Evolutionary conservation across 352 stramenopile genomes (phyloP).

Genomic region (Pythium apleroticum): DNA sequence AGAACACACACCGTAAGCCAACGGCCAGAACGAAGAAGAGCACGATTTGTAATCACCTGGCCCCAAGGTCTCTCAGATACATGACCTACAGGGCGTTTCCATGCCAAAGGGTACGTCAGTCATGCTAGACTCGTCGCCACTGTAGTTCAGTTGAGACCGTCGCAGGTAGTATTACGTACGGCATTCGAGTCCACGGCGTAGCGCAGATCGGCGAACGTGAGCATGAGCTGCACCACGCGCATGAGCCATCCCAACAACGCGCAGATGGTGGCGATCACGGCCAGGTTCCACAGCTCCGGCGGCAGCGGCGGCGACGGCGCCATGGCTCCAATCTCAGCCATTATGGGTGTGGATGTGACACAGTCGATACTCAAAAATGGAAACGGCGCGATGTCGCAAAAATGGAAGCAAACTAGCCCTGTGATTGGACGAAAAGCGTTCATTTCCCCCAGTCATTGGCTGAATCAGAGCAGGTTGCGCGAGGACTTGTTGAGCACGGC

Average conservation of each 20-base stretch:
- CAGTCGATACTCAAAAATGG: not conserved
- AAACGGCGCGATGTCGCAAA: constrained; percentile 11
- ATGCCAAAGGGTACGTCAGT: not conserved
- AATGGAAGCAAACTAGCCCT: constrained; percentile 10
- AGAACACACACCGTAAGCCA: not conserved
- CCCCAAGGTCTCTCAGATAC: constrained; percentile 30
- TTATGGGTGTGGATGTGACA: constrained; percentile 12
- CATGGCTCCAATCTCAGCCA: not conserved
- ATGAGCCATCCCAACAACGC: constrained; percentile 43
- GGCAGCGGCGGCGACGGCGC: constrained; percentile 27
- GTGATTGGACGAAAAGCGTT: constrained; percentile 30
- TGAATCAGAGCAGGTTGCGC: constrained; percentile 25
- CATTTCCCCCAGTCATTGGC: constrained; percentile 15
- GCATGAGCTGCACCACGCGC: constrained; percentile 39
- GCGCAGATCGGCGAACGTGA: constrained; percentile 41
- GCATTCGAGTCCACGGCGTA: constrained; percentile 40
- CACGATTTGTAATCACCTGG: constrained; percentile 20
- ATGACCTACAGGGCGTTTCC: constrained; percentile 16
- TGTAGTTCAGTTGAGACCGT: not conserved
- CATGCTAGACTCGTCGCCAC: constrained; percentile 2
- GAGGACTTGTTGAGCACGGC: constrained; percentile 30
- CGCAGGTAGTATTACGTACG: constrained; percentile 28
- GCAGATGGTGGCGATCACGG: constrained; percentile 42
- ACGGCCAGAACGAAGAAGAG: not conserved
- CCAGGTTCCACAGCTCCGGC: constrained; percentile 65